A percentile compares a stretch with the other conserved stretches of the same genome.
phyloP scores from a whole-genome alignment of 225 moss, liverwort and hornwort species.

The Marchantia polymorpha region DNA sequence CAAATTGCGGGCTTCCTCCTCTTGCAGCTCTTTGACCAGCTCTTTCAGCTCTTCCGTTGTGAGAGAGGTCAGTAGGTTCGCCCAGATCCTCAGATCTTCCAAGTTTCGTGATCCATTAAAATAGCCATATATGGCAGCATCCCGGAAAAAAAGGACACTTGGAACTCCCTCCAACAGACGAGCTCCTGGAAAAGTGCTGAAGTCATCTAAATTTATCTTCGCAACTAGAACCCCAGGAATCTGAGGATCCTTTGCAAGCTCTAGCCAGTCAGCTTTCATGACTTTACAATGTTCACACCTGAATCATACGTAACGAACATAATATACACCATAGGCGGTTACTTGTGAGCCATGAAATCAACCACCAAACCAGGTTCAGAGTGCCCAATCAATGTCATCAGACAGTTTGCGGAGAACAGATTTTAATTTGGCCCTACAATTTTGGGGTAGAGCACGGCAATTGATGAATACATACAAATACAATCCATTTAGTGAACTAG shows the following conservation, averaged over 20 bases:
- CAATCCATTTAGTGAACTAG: no score
- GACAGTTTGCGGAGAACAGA: not conserved
- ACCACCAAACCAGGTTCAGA: no score
- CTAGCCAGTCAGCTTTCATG: conserved; percentile 21
- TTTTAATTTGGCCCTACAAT: not conserved
- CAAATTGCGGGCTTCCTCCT: not conserved
- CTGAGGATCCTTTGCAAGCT: conserved; percentile 22
- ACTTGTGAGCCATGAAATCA: not conserved
- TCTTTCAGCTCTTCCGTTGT: conserved; percentile 4
- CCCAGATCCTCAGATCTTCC: conserved; percentile 14
- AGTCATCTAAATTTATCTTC: conserved; percentile 22
- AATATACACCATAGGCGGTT: not conserved
- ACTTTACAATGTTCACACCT: conserved; percentile 26
- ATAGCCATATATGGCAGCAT: conserved; percentile 15
- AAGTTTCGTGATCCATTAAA: conserved; percentile 4
- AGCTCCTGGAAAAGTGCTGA: conserved; percentile 24
- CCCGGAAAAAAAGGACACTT: conserved; percentile 7
- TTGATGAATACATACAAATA: no score
- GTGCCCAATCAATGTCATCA: not conserved
- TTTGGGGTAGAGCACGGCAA: no score
- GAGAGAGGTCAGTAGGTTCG: not conserved
- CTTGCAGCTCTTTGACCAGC: not conserved
- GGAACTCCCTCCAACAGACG: conserved; percentile 21
- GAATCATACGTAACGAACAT: conserved; percentile 3
- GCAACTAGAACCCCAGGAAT: conserved; percentile 23